Base-by-base conservation (phyloP, 192 early-diverging fungal species). In the Umbelopsis isabellina region DNA sequence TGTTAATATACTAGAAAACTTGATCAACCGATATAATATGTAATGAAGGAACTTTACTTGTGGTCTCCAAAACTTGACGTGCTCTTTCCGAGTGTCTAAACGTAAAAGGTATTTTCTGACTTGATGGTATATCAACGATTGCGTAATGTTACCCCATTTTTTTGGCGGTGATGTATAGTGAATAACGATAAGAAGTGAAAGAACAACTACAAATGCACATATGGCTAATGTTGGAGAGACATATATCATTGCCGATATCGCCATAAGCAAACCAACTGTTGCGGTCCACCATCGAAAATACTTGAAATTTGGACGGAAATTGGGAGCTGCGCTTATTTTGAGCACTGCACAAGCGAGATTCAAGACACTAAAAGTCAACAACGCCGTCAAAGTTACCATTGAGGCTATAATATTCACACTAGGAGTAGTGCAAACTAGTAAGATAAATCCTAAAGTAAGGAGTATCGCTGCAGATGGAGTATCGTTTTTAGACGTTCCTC, bases 1-100 rank as follows among this genome's bases (percentile, higher is more conserved):
- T 61, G 16, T 30, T 30, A 30, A 30, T 30, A 30, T 30, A 2
- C 27, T 1, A 30, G 27, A 3, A 30, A 30, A 2, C 3, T 2
- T 3, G 20, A 13, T 49, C 20, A 49, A 49, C 1, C 18, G 1
- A 30, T 2, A 30, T 30, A 2, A 30, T 30, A 30, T 30, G 27
- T 3, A 30, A 30, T 30, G 27, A 3, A 30, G 27, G 1, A 10
- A 21, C 3, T 2, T 41, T 46, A 66, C 65, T 20, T 91, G 90
- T 18, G 90, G 90, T 47, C 90, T 71, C 90, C 90, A 91, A 58
- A 88, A 90, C 76, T 90, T 89, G 78, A 90, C 86, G 50, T 90
- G 87, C 47, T 88, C 87, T 70, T 88, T 88, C 50, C 87, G 77
- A 20, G 79, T 48, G 27, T 91, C 90, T 46, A 91, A 79, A 15